Evolutionary conservation across 768 basidiomycete genomes (phyloP), one percentile per base, ranked within the genome.

Genomic region (Suillus americanus): DNA sequence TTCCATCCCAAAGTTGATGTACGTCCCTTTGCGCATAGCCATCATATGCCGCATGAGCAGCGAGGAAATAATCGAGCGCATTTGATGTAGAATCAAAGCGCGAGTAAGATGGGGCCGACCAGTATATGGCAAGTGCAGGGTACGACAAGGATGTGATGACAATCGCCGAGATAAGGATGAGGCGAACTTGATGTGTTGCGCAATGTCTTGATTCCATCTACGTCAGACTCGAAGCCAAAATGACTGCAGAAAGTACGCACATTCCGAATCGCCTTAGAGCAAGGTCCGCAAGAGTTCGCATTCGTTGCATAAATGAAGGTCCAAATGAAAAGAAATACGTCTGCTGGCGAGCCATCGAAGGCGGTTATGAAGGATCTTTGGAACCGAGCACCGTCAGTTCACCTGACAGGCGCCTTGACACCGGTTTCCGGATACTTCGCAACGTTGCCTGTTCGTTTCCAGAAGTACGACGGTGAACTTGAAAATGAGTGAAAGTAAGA

Each of bases 111-210:
- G 87, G 85, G 1, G 91, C 88, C 1, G 91, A 89, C 28, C 88
- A 88, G 74, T 95, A 94, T 64, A 92, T 83, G 59, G 91, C 87
- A 60, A 96, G 84, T 23, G 94, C 94, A n/a, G 94, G 94, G 69
- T 94, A 95, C 72, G 94, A 91, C 62, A 96, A 85, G 20, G 90
- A 90, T 62, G 93, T 91, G 73, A 95, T 95, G 67, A 95, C 93
- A 64, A 94, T 85, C 60, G 90, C 86, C 25, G 91, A 95, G 66
- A 94, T 88, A 68, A 96, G 84, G 74, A 96, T 92, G 57, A 95
- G 87, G 61, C 92, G 88, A 62, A 93, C 92, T 77, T 95, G 94
- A 76, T 95, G 92, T 2, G 90, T 92, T 66, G 94, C 92, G 71
- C 93, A 94, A 73, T 95, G 93, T 64, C 93, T 95, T 70, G 14